Conservation (phyloP, 2,329 filamentous ascomycete species). For the Blumeriella jaapii region DNA sequence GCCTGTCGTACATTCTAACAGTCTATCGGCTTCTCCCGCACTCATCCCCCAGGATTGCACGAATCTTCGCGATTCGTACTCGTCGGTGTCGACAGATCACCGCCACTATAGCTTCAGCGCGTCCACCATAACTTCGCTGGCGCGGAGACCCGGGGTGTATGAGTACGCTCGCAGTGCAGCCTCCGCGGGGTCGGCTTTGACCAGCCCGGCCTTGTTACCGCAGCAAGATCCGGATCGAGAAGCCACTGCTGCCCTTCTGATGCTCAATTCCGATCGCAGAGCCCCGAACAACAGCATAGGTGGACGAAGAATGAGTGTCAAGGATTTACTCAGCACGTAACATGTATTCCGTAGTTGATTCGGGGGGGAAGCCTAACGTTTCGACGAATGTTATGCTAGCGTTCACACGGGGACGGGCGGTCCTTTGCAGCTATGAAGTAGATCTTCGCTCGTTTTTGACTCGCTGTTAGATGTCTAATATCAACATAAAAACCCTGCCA, state of each 20-base stretch:
- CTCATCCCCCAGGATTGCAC: constrained; percentile 36
- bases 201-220: constrained; percentile 45
- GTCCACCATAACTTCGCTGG: constrained; percentile 42
- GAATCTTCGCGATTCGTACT: constrained; percentile 40
- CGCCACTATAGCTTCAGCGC: constrained; percentile 39
- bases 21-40: constrained; percentile 41
- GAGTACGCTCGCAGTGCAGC: constrained; percentile 31
- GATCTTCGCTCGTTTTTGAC: no score
- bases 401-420: not conserved
- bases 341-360: not conserved
- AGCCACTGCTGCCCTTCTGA: constrained; percentile 73
- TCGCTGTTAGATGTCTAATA: no score
- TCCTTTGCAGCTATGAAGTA: no score
- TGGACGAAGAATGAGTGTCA: constrained; percentile 41
- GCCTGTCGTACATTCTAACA: constrained; percentile 19
- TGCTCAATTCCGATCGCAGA: constrained; percentile 69
- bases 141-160: constrained; percentile 41
- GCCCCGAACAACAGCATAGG: constrained; percentile 20
- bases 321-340: constrained; percentile 41
- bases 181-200: constrained; percentile 38
- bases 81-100: constrained; percentile 36
- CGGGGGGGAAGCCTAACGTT: not conserved
- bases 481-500: no score
- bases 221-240: constrained; percentile 46
- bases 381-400: not conserved